Evolutionary conservation across 192 early-diverging fungal species (phyloP).

Genomic region (Coemansia interrupta): DNA sequence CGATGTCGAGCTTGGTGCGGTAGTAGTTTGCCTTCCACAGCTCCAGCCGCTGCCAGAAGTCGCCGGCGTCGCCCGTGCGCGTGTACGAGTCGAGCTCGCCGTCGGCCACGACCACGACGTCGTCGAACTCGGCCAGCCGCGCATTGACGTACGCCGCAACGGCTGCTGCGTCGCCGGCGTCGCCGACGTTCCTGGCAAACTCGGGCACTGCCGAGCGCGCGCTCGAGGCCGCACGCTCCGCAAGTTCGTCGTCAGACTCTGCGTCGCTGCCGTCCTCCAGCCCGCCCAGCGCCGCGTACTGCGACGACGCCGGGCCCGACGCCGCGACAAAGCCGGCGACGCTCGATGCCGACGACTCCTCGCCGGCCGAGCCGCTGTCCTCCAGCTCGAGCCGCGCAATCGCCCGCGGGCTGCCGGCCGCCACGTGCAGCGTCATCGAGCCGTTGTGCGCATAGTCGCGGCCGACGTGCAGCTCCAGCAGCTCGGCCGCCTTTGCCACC

Average conservation of each 20-base stretch:
- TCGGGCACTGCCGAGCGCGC: conserved; percentile 55
- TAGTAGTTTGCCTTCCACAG: conserved; percentile 82
- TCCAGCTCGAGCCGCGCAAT: conserved; percentile 49
- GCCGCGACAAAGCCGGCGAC: conserved; percentile 8
- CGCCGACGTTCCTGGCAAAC: conserved; percentile 44
- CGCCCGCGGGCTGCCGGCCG: conserved; percentile 35
- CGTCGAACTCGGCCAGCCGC: conserved; percentile 36
- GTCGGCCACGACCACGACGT: conserved; percentile 40
- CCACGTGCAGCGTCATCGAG: conserved; percentile 43
- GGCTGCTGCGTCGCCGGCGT: conserved; percentile 18
- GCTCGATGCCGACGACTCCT: conserved; percentile 14
- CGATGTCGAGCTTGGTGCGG: conserved; percentile 55
- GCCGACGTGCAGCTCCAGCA: conserved; percentile 41
- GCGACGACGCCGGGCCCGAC: background rate
- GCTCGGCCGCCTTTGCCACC: conserved; percentile 32
- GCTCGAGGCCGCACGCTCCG: conserved; percentile 38
- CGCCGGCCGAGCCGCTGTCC: conserved; percentile 25
- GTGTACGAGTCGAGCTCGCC: conserved; percentile 33
- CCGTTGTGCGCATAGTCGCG: conserved; percentile 46
- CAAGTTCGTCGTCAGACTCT: conserved; percentile 24
- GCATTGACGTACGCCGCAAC: conserved; percentile 33
- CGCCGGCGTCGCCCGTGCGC: conserved; percentile 53
- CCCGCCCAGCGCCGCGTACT: conserved; percentile 23
- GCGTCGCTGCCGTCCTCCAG: conserved; percentile 34
- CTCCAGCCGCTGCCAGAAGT: conserved; percentile 66